A percentile compares a stretch with the other conserved stretches of the same genome.
Evolutionary conservation across 352 stramenopile species (phyloP).

Genomic region (Ophiocytium majus): DNA sequence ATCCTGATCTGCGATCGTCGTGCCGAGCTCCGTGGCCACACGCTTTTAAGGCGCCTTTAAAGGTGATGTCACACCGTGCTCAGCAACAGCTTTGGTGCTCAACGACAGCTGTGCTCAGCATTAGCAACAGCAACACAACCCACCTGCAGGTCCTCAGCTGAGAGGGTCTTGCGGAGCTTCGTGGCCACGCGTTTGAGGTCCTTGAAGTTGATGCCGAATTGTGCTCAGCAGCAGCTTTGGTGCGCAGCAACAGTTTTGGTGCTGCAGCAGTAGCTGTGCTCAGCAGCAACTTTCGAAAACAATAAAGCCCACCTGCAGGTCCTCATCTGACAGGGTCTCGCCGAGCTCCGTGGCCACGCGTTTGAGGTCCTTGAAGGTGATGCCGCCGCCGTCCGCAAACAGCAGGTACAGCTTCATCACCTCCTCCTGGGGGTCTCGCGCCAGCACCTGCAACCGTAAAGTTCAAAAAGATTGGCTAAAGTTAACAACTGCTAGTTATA

Average conservation of each 20-base stretch:
- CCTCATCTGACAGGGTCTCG: slow-evolving; percentile 70
- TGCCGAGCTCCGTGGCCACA: slow-evolving; percentile 79
- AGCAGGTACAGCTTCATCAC: slow-evolving; percentile 77
- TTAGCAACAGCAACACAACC: too few species aligned
- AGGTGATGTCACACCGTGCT: slow-evolving; percentile 90
- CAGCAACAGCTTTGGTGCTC: too few species aligned
- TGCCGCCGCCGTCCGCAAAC: slow-evolving; percentile 90
- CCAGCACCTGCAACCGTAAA: too few species aligned
- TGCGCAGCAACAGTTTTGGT: too few species aligned
- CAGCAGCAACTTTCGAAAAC: too few species aligned
- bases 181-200: slow-evolving; percentile 87
- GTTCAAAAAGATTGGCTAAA: too few species aligned
- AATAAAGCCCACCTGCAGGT: slow-evolving; percentile 49
- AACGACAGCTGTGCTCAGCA: too few species aligned
- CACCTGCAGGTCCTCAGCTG: slow-evolving; percentile 61
- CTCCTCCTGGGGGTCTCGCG: slow-evolving; percentile 36
- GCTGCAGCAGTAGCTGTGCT: too few species aligned
- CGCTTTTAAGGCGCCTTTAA: slow-evolving; percentile 89
- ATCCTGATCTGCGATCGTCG: slow-evolving; percentile 69
- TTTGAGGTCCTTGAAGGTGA: slow-evolving; percentile 90
- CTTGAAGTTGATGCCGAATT: slow-evolving; percentile 89
- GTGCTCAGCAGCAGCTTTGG: too few species aligned
- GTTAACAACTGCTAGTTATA: too few species aligned
- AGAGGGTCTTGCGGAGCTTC: slow-evolving; percentile 76
- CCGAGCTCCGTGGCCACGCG: slow-evolving; percentile 81